phyloP scores from a whole-genome alignment of 176 grass and related monocot species.

The Triticum dicoccoides region DNA sequence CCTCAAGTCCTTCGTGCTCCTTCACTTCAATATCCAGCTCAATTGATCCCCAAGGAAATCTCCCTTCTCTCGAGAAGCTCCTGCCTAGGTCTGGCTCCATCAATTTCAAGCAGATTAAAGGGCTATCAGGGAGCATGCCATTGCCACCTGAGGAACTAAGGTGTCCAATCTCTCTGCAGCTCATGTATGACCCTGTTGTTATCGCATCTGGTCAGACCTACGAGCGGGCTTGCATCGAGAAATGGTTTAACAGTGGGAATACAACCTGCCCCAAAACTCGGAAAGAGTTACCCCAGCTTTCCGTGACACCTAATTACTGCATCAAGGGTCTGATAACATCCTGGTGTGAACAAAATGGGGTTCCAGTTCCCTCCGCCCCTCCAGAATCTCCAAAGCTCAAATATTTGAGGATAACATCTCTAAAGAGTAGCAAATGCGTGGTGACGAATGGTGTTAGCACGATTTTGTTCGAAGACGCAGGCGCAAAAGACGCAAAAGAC shows the following conservation, averaged over 20 bases:
- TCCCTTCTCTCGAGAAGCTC: conserved; percentile 24
- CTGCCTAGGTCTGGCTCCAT: conserved; percentile 40
- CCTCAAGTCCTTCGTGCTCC: conserved; percentile 51
- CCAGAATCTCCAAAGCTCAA: conserved; percentile 79
- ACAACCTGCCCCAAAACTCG: conserved; percentile 81
- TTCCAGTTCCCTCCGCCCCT: conserved; percentile 48
- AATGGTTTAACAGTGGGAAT: conserved; percentile 73
- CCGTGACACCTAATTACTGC: conserved; percentile 78
- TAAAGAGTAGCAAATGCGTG: conserved; percentile 30
- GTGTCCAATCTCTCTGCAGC: conserved; percentile 86
- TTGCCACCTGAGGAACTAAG: conserved; percentile 75
- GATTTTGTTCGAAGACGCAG: conserved; percentile 24
- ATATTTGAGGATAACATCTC: conserved; percentile 48
- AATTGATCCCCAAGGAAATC: conserved; percentile 29
- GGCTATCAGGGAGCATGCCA: conserved; percentile 70
- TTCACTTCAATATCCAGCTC: conserved; percentile 21
- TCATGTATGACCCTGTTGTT: conserved; percentile 86
- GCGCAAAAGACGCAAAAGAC: conserved; percentile 29
- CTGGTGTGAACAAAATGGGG: conserved; percentile 84
- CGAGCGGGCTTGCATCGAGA: conserved; percentile 85
- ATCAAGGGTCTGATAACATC: conserved; percentile 75
- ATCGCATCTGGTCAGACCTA: conserved; percentile 90
- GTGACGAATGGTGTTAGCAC: conserved; percentile 31
- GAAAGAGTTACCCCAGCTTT: conserved; percentile 55
- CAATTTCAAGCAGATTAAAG: conserved; percentile 45